Evolutionary conservation across 2,329 filamentous ascomycete genomes (phyloP).

Genomic region (Geosmithia morbida): DNA sequence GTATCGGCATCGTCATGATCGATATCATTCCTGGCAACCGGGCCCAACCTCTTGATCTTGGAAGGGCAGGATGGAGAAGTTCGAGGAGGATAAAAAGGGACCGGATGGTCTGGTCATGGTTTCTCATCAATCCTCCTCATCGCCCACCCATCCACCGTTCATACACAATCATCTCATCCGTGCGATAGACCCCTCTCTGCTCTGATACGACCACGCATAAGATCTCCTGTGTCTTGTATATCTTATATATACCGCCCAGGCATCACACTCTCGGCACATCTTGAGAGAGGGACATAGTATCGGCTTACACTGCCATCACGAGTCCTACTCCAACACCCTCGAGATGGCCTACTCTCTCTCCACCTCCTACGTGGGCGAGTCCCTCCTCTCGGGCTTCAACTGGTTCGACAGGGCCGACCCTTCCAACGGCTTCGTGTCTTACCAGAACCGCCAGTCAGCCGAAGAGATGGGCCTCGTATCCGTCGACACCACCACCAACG

Average conservation of each 20-base stretch:
- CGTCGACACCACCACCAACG: slow-evolving; percentile 22
- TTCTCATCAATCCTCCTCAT: not conserved
- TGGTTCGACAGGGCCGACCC: slow-evolving; percentile 41
- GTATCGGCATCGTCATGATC: too few species aligned
- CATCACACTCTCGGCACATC: not conserved
- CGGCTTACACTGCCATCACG: too few species aligned
- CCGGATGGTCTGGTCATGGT: not conserved
- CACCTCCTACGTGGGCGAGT: slow-evolving; percentile 25
- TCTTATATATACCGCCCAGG: not conserved
- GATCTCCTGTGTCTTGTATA: not conserved
- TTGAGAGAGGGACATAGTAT: not conserved
- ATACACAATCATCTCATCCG: not conserved
- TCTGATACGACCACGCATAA: not conserved
- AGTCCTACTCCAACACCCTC: not conserved
- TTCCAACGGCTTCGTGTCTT: slow-evolving; percentile 51
- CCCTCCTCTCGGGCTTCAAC: slow-evolving; percentile 31
- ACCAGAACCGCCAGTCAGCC: slow-evolving; percentile 27
- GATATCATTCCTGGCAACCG: not conserved
- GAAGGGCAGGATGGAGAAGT: too few species aligned
- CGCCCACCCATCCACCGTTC: not conserved
- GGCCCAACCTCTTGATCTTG: too few species aligned
- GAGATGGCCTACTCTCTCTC: slow-evolving; percentile 25
- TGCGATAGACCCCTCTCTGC: not conserved
- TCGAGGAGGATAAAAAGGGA: not conserved
- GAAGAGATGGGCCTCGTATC: slow-evolving; percentile 23